These are phyloP conservation scores for Arachis hypogaea DNA, from an alignment of 306 rosid genomes.

Conservation along the genomic window DNA sequence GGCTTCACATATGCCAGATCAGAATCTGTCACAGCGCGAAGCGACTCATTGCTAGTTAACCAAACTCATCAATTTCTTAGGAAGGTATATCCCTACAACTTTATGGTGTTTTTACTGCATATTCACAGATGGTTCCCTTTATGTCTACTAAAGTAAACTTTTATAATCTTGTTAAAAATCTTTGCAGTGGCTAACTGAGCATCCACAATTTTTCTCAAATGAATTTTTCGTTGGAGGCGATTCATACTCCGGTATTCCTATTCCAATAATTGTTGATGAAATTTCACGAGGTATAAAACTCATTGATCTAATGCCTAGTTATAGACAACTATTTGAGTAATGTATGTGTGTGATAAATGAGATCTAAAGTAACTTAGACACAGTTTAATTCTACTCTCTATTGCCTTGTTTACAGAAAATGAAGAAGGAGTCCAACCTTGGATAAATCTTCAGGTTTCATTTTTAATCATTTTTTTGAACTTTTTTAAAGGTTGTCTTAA, in stretches of 20 bases:
- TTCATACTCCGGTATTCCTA: too few species aligned
- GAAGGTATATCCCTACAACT: slow-evolving; percentile 37
- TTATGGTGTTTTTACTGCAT: not conserved
- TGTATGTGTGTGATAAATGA: not conserved
- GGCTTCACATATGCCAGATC: slow-evolving; percentile 47
- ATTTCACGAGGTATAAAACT: too few species aligned
- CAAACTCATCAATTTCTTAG: slow-evolving; percentile 50
- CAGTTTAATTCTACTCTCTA: not conserved
- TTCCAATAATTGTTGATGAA: too few species aligned
- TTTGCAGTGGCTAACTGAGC: too few species aligned
- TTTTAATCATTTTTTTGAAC: too few species aligned
- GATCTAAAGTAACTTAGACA: not conserved
- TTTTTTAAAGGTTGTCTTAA: not conserved
- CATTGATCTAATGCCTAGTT: not conserved
- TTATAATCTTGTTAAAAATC: too few species aligned
- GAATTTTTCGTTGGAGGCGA: too few species aligned
- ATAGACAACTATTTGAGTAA: too few species aligned
- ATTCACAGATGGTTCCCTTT: too few species aligned
- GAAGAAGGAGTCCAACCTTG: slow-evolving; percentile 48
- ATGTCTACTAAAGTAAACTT: too few species aligned
- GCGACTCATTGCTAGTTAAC: slow-evolving; percentile 43
- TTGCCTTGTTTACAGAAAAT: slow-evolving; percentile 44
- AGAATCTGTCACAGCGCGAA: not conserved
- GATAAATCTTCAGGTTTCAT: slow-evolving; percentile 62
- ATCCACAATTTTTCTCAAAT: too few species aligned